Evolutionary conservation across 768 basidiomycete genomes (phyloP), one percentile per base, ranked within the genome.

Genomic region (Lentinula lateritia): DNA sequence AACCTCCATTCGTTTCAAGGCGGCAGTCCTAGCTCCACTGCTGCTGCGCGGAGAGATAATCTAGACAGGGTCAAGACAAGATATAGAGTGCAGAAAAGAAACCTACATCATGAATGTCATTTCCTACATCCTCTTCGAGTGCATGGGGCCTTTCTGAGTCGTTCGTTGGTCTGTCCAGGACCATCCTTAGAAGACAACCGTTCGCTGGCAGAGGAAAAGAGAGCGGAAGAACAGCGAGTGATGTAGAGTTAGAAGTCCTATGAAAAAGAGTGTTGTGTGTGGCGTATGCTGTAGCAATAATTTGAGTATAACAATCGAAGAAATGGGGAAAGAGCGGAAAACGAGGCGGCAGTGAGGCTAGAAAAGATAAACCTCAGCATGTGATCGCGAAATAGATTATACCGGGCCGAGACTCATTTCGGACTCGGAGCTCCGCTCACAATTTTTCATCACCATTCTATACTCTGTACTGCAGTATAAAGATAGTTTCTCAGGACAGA

Each of bases 51-150:
- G 78, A 0, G 91, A 93, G 4, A 75, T 74, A 56, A 93, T 77
- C 92, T 93, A 68, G n/a, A 60, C 18, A 70, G 64, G 48, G 46
- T 62, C n/a, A 35, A 35, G 6, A 42, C 38, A 36, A 41, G 28
- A 28, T 2, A 2, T 28, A 18, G 50, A 41, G 13, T 32, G 46
- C 23, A 36, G 12, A 50, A 32, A 15, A 23, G 23, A 18, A 38
- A 70, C 85, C 63, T 71, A 91, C 91, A 64, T 87, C 84, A 69
- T 92, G 90, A 50, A 92, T 75, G 35, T 86, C 80, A 12, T 20
- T 54, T 12, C 20, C 36, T 7, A 54, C n/a, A 18, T 54, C 53
- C 38, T 39, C 53, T 54, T 39, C 18, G 1, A 54, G 38, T 39
- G n/a, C 38, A 9, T 18, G 13, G 8, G 20, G 13, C n/a, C 36